Evolutionary conservation across 805 yeast genomes (phyloP).

Genomic region (Saturnispora dispora): DNA sequence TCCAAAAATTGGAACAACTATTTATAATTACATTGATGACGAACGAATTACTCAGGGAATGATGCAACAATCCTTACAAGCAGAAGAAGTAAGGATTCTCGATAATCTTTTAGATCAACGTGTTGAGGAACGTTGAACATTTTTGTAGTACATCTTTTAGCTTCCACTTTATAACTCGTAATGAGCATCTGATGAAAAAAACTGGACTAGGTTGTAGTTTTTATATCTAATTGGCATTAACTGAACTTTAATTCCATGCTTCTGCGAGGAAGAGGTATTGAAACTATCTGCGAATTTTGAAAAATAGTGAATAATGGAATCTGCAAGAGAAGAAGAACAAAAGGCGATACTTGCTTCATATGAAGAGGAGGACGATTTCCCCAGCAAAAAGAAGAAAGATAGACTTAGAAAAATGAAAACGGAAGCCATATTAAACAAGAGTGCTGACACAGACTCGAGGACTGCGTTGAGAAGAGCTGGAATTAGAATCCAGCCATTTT

Average conservation of each 20-base stretch:
- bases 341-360: not conserved
- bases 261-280: not conserved
- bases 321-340: not conserved
- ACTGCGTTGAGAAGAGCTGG: conserved; percentile 9
- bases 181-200: not conserved
- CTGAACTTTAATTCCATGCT: not conserved
- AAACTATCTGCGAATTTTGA: not conserved
- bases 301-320: not conserved
- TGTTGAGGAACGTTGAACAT: conserved; percentile 7
- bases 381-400: conserved; percentile 6
- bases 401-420: conserved; percentile 8
- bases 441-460: conserved; percentile 1
- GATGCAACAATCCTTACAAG: conserved; percentile 17
- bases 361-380: conserved; percentile 6
- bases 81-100: conserved; percentile 21
- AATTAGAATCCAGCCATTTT: conserved; percentile 1
- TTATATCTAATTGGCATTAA: not conserved
- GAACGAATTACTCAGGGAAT: conserved; percentile 36
- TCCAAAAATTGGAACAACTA: conserved; percentile 41
- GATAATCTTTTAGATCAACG: conserved; percentile 17
- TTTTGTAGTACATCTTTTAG: not conserved
- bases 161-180: not conserved
- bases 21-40: conserved; percentile 39
- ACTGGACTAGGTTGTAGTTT: not conserved
- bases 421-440: conserved; percentile 6